Base-by-base conservation (phyloP, 129 eudicot genomes). In the Saposhnikovia divaricata region DNA sequence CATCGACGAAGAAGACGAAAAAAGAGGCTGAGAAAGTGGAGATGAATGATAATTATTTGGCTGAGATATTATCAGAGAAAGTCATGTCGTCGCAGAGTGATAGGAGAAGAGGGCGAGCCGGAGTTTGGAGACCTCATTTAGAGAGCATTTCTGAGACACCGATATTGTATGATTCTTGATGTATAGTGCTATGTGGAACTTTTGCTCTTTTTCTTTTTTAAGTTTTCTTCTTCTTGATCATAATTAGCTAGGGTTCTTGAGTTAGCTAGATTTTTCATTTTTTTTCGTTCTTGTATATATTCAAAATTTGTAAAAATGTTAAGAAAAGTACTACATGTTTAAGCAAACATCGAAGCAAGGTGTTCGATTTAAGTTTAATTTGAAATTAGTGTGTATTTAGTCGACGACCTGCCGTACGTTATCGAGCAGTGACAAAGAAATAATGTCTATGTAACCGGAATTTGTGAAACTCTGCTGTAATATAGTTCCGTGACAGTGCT, bases 81-180 rank as follows among this genome's bases (percentile, higher is more conserved):
- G 87, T 59, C 14, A n/a, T 86, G 16, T 81, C 90, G 27, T 81
- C 80, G 19, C 89, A 84, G 16, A 84, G 85, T 80, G 97, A 93
- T 80, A 84, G 90, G 76, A 96, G 39, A 66, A 28, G 72, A 66
- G 72, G 21, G 40, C 16, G 98, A 39, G 86, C 80, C 18, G 91
- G 88, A 4, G 93, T 93, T 25, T 93, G 98, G 98, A 84, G 97
- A 63, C 98, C 98, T 53, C 97, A 85, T 79, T 84, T 93, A 57
- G 96, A 93, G 82, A 91, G 97, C 86, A 93, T 93, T 82, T 88
- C 86, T 27, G 98, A 93, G 83, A 78, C 94, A 9, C 83, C 86
- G 11, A 51, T 74, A 47, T 85, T 81, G 68, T 59, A 59, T 34
- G 77, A 81, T 21, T 82, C 63, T 44, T 65, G 7, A 15, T n/a